These are phyloP conservation scores for Mucor sp. DNA, from an alignment of 371 early-diverging fungal genomes.

Conservation along the genomic window DNA sequence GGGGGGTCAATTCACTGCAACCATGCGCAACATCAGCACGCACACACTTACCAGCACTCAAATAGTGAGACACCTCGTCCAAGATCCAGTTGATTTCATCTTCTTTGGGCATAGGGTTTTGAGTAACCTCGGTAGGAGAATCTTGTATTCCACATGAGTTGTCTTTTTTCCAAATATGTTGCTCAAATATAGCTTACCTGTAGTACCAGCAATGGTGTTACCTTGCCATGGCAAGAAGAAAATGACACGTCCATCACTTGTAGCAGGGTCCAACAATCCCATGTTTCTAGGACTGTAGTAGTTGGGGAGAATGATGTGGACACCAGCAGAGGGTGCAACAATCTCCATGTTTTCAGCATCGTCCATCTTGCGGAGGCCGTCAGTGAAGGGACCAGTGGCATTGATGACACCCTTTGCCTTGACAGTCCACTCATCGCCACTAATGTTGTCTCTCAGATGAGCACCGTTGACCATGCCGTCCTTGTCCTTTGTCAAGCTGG, in stretches of 20 bases:
- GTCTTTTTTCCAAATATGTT: neutral
- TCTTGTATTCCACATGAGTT: constrained; percentile 49
- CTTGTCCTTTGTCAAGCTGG: constrained; percentile 77
- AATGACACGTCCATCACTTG: constrained; percentile 97
- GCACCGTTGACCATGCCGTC: constrained; percentile 78
- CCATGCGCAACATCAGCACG: neutral
- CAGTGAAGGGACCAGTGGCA: constrained; percentile 72
- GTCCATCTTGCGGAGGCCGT: constrained; percentile 90
- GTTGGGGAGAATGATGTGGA: constrained; percentile 95
- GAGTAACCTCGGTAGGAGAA: constrained; percentile 79
- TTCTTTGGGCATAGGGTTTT: constrained; percentile 87
- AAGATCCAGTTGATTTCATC: constrained; percentile 97
- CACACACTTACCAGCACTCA: constrained; percentile 61
- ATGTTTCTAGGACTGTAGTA: constrained; percentile 94
- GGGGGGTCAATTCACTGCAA: neutral
- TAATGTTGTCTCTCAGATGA: constrained; percentile 81
- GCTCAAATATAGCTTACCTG: constrained; percentile 46
- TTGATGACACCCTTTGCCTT: constrained; percentile 94
- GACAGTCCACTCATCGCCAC: constrained; percentile 89
- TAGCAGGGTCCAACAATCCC: constrained; percentile 98
- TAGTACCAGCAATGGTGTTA: constrained; percentile 98
- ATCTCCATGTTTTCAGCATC: constrained; percentile 75
- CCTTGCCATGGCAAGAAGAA: constrained; percentile 99
- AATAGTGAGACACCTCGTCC: constrained; percentile 90
- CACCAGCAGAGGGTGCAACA: constrained; percentile 96